A percentile compares a stretch with the other conserved stretches of the same genome.
phyloP scores from a whole-genome alignment of 2,329 filamentous ascomycete genomes.

The Emergomyces orientalis region DNA sequence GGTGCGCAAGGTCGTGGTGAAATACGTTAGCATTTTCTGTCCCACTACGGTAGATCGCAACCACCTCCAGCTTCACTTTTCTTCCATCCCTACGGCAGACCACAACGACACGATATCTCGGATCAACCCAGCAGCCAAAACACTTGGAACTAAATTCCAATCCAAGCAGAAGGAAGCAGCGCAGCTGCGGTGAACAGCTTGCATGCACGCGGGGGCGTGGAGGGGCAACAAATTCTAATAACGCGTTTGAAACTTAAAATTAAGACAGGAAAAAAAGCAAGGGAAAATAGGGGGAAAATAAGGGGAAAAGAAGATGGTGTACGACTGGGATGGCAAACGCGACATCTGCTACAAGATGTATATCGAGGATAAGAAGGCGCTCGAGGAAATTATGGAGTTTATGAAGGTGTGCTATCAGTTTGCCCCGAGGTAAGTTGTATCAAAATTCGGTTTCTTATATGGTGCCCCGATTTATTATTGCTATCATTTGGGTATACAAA shows the following conservation, averaged over 20 bases:
- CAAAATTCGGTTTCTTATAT: background rate
- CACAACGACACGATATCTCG: constrained; percentile 4
- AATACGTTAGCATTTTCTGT: too few species aligned
- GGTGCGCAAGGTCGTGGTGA: too few species aligned
- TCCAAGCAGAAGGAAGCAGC: background rate
- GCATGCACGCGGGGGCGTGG: background rate
- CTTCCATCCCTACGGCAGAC: constrained; percentile 3
- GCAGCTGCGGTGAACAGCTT: background rate
- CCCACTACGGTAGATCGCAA: constrained; percentile 12
- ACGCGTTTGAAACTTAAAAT: background rate
- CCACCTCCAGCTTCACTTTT: background rate
- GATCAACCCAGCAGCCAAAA: background rate
- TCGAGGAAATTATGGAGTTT: constrained; percentile 66
- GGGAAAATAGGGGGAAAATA: background rate
- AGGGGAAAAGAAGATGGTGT: constrained; percentile 35
- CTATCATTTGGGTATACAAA: background rate
- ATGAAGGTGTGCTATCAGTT: constrained; percentile 58
- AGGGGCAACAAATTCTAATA: background rate
- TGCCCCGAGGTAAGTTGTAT: constrained; percentile 53
- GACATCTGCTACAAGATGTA: constrained; percentile 62
- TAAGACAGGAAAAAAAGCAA: background rate
- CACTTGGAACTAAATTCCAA: background rate
- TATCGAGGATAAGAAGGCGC: constrained; percentile 61
- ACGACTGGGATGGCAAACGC: constrained; percentile 59
- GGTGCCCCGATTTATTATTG: background rate